phyloP scores from a whole-genome alignment of 352 stramenopile genomes.

The Phytophthora cactorum region DNA sequence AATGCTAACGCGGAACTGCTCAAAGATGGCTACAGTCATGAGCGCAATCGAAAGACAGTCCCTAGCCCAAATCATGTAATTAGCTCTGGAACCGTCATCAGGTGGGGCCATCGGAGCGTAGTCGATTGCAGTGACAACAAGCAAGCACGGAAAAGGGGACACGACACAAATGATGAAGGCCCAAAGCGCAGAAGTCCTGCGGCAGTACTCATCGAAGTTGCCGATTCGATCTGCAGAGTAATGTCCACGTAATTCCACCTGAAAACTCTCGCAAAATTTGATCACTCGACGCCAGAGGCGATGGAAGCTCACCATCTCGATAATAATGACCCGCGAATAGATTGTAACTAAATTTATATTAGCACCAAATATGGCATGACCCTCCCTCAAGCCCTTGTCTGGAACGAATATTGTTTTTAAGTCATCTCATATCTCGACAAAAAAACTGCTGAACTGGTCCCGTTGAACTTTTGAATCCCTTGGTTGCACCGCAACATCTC shows the following conservation, averaged over 20 bases:
- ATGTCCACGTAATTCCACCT: conserved; percentile 12
- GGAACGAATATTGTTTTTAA: not conserved
- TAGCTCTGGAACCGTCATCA: conserved; percentile 7
- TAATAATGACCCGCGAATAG: not conserved
- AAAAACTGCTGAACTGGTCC: conserved; percentile 52
- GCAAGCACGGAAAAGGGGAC: conserved; percentile 9
- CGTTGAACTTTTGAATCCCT: conserved; percentile 66
- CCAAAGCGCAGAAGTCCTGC: conserved; percentile 4
- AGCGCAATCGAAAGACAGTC: conserved; percentile 9
- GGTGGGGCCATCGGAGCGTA: conserved; percentile 6
- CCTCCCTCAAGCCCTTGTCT: not conserved
- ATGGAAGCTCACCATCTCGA: conserved; percentile 12
- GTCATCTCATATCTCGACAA: conserved; percentile 48
- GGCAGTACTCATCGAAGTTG: conserved; percentile 2
- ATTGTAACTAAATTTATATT: conserved; percentile 9
- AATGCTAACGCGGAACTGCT: conserved; percentile 13
- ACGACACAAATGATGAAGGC: conserved; percentile 7
- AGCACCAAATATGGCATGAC: not conserved
- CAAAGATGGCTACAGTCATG: conserved; percentile 9
- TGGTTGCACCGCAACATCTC: conserved; percentile 50
- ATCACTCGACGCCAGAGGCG: conserved; percentile 8
- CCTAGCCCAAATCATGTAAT: conserved; percentile 11
- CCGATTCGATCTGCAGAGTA: conserved; percentile 9
- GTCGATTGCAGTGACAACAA: conserved; percentile 10
- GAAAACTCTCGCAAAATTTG: conserved; percentile 14